Conservation (phyloP, 441 rosid genomes). For the Caryocar brasiliense region DNA sequence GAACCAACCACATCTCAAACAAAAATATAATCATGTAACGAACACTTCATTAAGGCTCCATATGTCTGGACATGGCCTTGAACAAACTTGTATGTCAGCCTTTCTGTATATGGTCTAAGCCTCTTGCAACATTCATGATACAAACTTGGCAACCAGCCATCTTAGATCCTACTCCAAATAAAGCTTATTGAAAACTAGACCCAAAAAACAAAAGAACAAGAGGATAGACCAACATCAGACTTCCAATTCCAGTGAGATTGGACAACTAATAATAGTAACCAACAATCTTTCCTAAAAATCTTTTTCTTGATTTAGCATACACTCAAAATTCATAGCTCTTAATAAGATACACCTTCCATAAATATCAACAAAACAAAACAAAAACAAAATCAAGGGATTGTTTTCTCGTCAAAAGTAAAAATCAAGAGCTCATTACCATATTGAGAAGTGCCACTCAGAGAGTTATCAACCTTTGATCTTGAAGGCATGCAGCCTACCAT, state of each 20-base stretch:
- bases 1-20: not conserved
- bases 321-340: no score
- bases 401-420: no score
- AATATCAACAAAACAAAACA: not conserved
- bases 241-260: not conserved
- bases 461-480: constrained; percentile 88
- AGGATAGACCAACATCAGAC: not conserved
- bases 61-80: not conserved
- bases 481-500: constrained; percentile 72
- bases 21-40: not conserved
- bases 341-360: no score
- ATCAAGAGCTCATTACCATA: constrained; percentile 33
- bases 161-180: not conserved
- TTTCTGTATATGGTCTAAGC: not conserved
- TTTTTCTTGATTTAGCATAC: not conserved
- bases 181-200: not conserved
- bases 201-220: not conserved
- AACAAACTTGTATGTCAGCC: not conserved
- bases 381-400: no score
- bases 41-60: constrained; percentile 5
- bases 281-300: constrained; percentile 1
- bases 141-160: not conserved
- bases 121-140: not conserved
- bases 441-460: constrained; percentile 55
- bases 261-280: not conserved